A percentile compares a stretch with the other conserved stretches of the same genome.
Conservation (phyloP, 352 stramenopile species). For the Globisporangium middletonii region DNA sequence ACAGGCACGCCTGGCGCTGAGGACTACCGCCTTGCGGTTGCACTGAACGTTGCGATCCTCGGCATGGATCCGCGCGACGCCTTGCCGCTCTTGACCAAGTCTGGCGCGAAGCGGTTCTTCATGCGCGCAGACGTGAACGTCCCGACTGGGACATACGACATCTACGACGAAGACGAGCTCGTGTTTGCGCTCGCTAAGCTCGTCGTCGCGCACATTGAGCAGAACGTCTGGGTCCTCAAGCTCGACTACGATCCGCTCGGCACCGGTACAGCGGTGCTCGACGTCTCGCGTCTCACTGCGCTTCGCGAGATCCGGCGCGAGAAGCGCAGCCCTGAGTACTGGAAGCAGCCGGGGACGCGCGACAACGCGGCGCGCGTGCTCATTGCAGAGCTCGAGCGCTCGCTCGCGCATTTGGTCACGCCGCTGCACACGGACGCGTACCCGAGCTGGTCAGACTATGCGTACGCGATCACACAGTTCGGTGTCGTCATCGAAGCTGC, state of each 20-base stretch:
- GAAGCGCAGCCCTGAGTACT: slow-evolving; percentile 60
- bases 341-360: slow-evolving; percentile 54
- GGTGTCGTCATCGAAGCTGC: slow-evolving; percentile 81
- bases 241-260: slow-evolving; percentile 76
- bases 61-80: slow-evolving; percentile 41
- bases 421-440: slow-evolving; percentile 43
- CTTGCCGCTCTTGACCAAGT: slow-evolving; percentile 62
- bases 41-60: slow-evolving; percentile 74
- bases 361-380: slow-evolving; percentile 51
- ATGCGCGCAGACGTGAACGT: slow-evolving; percentile 84
- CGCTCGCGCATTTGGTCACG: slow-evolving; percentile 19
- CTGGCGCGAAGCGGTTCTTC: slow-evolving; percentile 76
- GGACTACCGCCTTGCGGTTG: slow-evolving; percentile 75
- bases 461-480: slow-evolving; percentile 46
- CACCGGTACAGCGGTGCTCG: slow-evolving; percentile 53
- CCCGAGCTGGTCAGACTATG: slow-evolving; percentile 55
- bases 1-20: slow-evolving; percentile 64
- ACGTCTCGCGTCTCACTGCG: slow-evolving; percentile 49
- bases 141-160: slow-evolving; percentile 78
- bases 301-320: slow-evolving; percentile 63
- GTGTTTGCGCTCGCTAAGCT: slow-evolving; percentile 81
- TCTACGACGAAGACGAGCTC: slow-evolving; percentile 88
- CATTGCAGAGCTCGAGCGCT: slow-evolving; percentile 49
- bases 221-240: slow-evolving; percentile 73
- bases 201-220: slow-evolving; percentile 76